These are phyloP conservation scores for Scutellaria galericulata DNA, from an alignment of 257 asterid species.

Conservation along the genomic window DNA sequence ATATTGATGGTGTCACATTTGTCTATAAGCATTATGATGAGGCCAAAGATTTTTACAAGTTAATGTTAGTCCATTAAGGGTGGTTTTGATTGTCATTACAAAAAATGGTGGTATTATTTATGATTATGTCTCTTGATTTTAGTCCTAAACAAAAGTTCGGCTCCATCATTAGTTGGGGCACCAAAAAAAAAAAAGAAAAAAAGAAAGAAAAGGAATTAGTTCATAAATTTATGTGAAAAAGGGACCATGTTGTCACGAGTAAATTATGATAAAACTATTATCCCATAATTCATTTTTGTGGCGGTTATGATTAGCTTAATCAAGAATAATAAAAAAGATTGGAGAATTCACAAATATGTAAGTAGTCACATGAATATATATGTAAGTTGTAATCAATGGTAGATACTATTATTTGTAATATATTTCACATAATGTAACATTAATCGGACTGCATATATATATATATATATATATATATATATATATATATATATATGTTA, in stretches of 20 bases:
- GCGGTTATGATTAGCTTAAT: no score
- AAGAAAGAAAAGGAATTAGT: not conserved
- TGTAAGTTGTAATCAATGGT: no score
- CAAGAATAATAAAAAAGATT: no score
- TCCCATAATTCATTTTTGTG: no score
- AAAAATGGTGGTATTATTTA: conserved; percentile 31
- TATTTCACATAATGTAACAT: no score
- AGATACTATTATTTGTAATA: no score
- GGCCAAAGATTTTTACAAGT: conserved; percentile 25
- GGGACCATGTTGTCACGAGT: not conserved
- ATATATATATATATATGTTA: no score
- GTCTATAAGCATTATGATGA: conserved; percentile 33
- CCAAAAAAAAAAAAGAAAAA: not conserved
- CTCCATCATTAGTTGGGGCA: not conserved
- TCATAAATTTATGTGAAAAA: not conserved
- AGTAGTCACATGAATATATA: no score
- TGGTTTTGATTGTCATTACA: conserved; percentile 36
- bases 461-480: no score
- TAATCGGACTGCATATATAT: no score
- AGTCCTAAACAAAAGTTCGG: not conserved
- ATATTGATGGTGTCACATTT: not conserved
- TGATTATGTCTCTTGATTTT: conserved; percentile 47
- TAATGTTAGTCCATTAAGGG: conserved; percentile 16
- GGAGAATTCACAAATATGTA: no score
- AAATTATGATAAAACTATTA: not conserved